Evolutionary conservation across 2,329 filamentous ascomycete genomes (phyloP), one percentile per base, ranked within the genome.

Genomic region (Fusarium subtropicale): DNA sequence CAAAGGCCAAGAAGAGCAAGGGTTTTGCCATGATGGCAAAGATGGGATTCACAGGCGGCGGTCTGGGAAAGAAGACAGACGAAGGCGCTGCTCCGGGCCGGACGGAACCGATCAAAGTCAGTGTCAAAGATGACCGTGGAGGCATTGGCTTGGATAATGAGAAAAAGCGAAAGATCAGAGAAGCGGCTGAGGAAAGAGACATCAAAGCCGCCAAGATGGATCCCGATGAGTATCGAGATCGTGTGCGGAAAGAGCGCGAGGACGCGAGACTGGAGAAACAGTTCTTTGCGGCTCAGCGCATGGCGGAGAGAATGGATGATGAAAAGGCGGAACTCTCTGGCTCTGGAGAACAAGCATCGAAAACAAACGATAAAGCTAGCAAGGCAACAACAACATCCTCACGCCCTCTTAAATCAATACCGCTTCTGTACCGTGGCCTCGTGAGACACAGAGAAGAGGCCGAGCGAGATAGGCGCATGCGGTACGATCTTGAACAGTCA

Each of bases 21-120:
- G 96, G 95, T 2, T 88, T 97, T 66, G 89, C 92, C 69, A 97
- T 99, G 93, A 97, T 99, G 94, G 91, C 93, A 24, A 95, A 93
- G 79, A 92, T 99, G 85, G 96, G 96, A 1, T 99, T 97, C 82
- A 91, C 89, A 60, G 94, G 94, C 26, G 89, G 88, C 36, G 86
- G 89, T 0, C 83, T 98, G 5, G 96, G 96, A 2, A 81, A 79
- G 57, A 77, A 77, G 67, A 88, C 87, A 71, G 82, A 84, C n/a
- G 81, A 81, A 11, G 79, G 81, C 28, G 65, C 76, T n/a, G 74
- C 72, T 15, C 47, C 64, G 74, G 78, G 71, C 11, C 68, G 77
- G 28, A 72, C 87, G 4, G 92, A 97, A 77, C 96, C 96, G 1
- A 88, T 99, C 60, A 84, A 87, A 34, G 84, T 97, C 50, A 85